These are phyloP conservation scores for Austroboletus eburneus DNA, from an alignment of 768 basidiomycete species.

Conservation along the genomic window DNA sequence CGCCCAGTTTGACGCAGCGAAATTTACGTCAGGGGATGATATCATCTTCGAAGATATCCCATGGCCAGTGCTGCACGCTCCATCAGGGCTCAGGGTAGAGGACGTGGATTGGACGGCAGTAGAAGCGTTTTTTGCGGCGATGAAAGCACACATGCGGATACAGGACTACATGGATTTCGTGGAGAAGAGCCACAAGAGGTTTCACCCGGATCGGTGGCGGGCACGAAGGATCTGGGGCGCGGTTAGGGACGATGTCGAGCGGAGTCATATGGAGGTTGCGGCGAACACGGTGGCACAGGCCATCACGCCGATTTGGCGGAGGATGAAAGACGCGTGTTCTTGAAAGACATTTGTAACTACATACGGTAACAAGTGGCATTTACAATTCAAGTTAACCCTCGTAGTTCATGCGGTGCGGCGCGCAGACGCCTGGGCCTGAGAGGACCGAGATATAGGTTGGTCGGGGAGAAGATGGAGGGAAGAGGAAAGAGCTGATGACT, in stretches of 20 bases:
- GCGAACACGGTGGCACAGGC: constrained; percentile 71
- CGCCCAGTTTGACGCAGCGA: constrained; percentile 61
- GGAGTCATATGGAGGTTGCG: constrained; percentile 64
- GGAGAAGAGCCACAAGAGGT: constrained; percentile 66
- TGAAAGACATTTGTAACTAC: neutral
- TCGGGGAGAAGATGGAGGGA: too few species aligned
- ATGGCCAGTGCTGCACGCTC: constrained; percentile 68
- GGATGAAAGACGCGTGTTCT: constrained; percentile 31
- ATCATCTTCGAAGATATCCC: constrained; percentile 63
- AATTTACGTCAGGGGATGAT: constrained; percentile 49
- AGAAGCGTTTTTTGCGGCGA: constrained; percentile 61
- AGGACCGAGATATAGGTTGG: too few species aligned
- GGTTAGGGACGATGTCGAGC: constrained; percentile 53
- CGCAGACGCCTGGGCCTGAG: too few species aligned
- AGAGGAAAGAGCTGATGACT: too few species aligned
- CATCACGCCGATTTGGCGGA: constrained; percentile 63
- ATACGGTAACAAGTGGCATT: too few species aligned
- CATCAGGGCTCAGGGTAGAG: constrained; percentile 49
- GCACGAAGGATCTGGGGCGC: constrained; percentile 58
- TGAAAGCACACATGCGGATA: constrained; percentile 46
- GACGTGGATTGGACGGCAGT: constrained; percentile 71
- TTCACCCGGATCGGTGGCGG: constrained; percentile 80
- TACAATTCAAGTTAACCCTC: too few species aligned
- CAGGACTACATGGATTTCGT: constrained; percentile 65
- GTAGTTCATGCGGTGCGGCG: too few species aligned